Base-by-base conservation (phyloP, 129 eudicot species). In the Artemisia tridentata region DNA sequence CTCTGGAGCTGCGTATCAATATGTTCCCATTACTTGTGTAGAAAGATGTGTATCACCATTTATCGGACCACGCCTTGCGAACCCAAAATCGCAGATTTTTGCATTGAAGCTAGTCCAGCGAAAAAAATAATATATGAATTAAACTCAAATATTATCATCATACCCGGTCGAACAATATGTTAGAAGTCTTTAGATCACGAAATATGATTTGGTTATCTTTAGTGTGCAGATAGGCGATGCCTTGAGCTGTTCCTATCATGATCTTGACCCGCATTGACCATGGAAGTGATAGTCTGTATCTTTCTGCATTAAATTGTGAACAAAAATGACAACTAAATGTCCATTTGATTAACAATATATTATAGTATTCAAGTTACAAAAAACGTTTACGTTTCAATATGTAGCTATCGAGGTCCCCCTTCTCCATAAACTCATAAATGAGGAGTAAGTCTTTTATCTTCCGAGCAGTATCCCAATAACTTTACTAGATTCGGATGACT, bases 1-100 rank as follows among this genome's bases (percentile, higher is more conserved):
- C 71, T 81, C 88, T 8, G 88, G 88, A 57, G 78, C 86, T 41
- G 41, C 71, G 71, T 74, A 84, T 3, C 86, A 84, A 25, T 29
- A 55, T 16, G 83, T 78, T 3, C 85, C 81, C 63, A 74, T 43
- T 43, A 77, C 80, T 50, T 19, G 25, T 4, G 83, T 80, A 17
- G 48, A 48, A 66, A 84, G 59, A 63, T 84, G 80, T 13, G 88
- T 27, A 31, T 69, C 63, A 3, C 72, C 77, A 13, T 50, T 19
- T 20, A 51, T 19, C 4, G 78, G 83, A 51, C 79, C 86, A 41
- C 27, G 60, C 68, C 27, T 70, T 20, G 86, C 83, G 20, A 78
- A 61, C 29, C 80, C 84, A 65, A 81, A 78, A 81, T 71, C 80
- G 2, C 76, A 52, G 3, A 80, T 54, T 65, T 78, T 84, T 67